These are phyloP conservation scores for Clonostachys byssicola DNA, from an alignment of 2,329 filamentous ascomycete species.

Conservation along the genomic window DNA sequence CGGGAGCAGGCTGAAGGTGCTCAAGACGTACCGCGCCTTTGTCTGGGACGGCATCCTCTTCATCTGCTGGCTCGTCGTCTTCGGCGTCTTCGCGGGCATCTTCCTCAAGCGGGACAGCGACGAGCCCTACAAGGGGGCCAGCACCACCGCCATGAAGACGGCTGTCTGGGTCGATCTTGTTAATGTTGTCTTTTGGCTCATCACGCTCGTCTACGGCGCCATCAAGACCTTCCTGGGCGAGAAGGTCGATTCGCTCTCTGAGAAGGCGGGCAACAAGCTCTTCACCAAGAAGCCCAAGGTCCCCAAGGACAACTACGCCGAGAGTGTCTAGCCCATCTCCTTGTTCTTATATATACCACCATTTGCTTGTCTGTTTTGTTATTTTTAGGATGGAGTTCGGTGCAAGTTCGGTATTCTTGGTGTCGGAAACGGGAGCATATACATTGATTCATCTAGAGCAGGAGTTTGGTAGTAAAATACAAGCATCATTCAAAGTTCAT, in stretches of 20 bases:
- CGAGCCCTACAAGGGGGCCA: conserved; percentile 37
- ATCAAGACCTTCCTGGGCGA: conserved; percentile 34
- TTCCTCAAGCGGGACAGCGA: conserved; percentile 60
- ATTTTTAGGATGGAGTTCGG: too few relatives aligned
- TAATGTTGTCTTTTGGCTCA: conserved; percentile 63
- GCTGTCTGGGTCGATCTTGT: conserved; percentile 70
- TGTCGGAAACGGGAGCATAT: too few relatives aligned
- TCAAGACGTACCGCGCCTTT: conserved; percentile 37
- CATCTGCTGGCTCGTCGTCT: conserved; percentile 58
- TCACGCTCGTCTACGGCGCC: conserved; percentile 35
- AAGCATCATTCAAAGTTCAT: too few relatives aligned
- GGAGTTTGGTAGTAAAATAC: too few relatives aligned
- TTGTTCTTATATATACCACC: too few relatives aligned
- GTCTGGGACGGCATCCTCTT: conserved; percentile 37
- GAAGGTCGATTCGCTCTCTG: conserved; percentile 29
- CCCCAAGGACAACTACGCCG: conserved; percentile 3
- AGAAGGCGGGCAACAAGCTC: conserved; percentile 30
- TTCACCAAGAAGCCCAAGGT: conserved; percentile 23
- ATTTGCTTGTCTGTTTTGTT: too few relatives aligned
- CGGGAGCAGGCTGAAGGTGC: conserved; percentile 22
- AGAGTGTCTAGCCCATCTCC: too few relatives aligned
- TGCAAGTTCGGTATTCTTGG: too few relatives aligned
- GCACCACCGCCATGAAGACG: conserved; percentile 55
- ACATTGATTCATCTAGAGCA: too few relatives aligned
- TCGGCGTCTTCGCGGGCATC: conserved; percentile 69